Conservation (phyloP, 345 rosid species). For the thale cress (Arabidopsis thaliana) region DNA sequence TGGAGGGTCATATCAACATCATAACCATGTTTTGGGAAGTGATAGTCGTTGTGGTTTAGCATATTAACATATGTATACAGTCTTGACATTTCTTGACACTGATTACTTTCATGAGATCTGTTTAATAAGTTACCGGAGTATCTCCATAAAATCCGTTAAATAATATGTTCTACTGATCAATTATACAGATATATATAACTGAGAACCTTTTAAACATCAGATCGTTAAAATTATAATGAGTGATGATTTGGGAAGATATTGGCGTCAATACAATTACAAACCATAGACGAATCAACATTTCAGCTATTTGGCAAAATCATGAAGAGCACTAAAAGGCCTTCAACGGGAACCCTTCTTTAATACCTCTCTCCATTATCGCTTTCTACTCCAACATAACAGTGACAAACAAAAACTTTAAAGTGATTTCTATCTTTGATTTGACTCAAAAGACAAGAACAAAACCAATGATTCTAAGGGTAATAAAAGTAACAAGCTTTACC, state of each 20-base stretch:
- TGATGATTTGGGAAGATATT: background rate
- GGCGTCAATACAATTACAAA: background rate
- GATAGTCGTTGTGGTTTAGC: background rate
- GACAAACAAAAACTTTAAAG: background rate
- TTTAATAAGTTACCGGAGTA: no score
- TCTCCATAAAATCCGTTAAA: no score
- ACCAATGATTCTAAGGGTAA: conserved; percentile 12
- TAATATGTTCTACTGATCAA: no score
- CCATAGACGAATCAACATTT: background rate
- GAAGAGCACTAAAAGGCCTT: conserved; percentile 24
- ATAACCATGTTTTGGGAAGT: background rate
- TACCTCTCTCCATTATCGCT: conserved; percentile 60
- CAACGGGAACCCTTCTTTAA: conserved; percentile 47
- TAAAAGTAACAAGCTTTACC: conserved; percentile 46
- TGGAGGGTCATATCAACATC: background rate
- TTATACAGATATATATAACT: background rate
- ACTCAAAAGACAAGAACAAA: conserved; percentile 9
- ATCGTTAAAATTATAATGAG: background rate
- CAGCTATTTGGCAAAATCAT: background rate
- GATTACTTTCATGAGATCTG: no score
- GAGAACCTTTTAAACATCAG: background rate
- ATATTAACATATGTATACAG: no score
- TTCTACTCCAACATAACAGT: conserved; percentile 46
- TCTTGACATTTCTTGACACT: no score
- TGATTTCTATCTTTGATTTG: conserved; percentile 22